Conservation (phyloP, 371 early-diverging fungal species). For the Syncephalastrum sp. region DNA sequence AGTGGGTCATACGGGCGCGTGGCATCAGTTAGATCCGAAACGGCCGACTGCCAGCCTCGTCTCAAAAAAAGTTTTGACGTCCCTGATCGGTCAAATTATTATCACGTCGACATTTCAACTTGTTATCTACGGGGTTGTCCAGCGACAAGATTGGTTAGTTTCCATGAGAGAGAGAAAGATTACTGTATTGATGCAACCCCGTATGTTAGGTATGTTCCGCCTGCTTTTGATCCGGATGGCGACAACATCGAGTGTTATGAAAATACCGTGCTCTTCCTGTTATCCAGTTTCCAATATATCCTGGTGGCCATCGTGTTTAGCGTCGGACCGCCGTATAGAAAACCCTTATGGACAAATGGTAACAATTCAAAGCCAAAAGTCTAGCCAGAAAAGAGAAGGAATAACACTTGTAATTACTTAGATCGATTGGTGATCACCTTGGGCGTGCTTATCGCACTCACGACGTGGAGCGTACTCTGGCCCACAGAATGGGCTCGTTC, state of each 20-base stretch:
- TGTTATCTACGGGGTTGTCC: slow-evolving; percentile 66
- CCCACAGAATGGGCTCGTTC: slow-evolving; percentile 44
- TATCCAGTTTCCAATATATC: slow-evolving; percentile 92
- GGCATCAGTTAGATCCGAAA: slow-evolving; percentile 67
- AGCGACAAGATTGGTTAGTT: slow-evolving; percentile 67
- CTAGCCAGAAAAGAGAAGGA: not conserved
- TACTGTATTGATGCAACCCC: too few relatives aligned
- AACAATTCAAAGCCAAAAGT: slow-evolving; percentile 9
- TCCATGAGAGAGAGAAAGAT: too few relatives aligned
- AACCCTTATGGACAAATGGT: slow-evolving; percentile 79
- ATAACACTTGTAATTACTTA: slow-evolving; percentile 10
- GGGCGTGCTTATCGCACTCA: slow-evolving; percentile 42
- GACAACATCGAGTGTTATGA: slow-evolving; percentile 76
- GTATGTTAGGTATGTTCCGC: slow-evolving; percentile 43
- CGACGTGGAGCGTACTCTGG: slow-evolving; percentile 45
- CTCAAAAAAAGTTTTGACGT: slow-evolving; percentile 86
- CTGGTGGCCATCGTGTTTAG: slow-evolving; percentile 88
- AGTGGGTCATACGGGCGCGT: slow-evolving; percentile 87
- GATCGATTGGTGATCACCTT: slow-evolving; percentile 60
- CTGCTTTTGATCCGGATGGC: slow-evolving; percentile 64
- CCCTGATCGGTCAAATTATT: slow-evolving; percentile 85
- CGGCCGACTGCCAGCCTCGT: slow-evolving; percentile 94
- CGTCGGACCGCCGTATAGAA: slow-evolving; percentile 93
- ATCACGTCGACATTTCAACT: slow-evolving; percentile 81
- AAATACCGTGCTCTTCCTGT: slow-evolving; percentile 86